phyloP scores from a whole-genome alignment of 345 rosid genomes.

The Eucalyptus guilfoylei region DNA sequence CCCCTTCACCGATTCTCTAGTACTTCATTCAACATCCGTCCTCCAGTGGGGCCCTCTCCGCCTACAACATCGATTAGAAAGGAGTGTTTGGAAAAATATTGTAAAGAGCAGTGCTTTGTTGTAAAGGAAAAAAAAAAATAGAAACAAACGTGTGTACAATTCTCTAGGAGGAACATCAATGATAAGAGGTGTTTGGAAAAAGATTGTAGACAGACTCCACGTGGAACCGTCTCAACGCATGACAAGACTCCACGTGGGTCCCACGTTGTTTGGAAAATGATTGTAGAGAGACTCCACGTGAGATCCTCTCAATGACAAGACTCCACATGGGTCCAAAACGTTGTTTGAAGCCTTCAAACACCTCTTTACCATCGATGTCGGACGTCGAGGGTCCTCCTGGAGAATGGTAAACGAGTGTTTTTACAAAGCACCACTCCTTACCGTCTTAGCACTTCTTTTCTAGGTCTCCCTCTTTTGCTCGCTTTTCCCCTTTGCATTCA shows the following conservation, averaged over 20 bases:
- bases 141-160: too few relatives aligned
- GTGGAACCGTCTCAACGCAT: neutral
- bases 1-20: neutral
- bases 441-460: neutral
- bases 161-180: too few relatives aligned
- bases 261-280: too few relatives aligned
- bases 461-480: neutral
- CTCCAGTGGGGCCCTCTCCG: neutral
- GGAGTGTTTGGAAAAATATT: neutral
- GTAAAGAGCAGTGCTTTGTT: neutral
- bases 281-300: too few relatives aligned
- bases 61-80: neutral
- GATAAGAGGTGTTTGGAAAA: too few relatives aligned
- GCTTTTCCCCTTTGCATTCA: neutral
- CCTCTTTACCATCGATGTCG: neutral
- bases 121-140: too few relatives aligned
- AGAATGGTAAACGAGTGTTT: neutral
- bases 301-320: too few relatives aligned
- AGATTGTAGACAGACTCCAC: too few relatives aligned
- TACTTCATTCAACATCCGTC: neutral
- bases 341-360: too few relatives aligned
- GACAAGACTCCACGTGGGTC: too few relatives aligned
- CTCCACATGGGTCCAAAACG: too few relatives aligned
- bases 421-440: neutral
- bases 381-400: rapidly evolving